phyloP scores from a whole-genome alignment of 1,284 basidiomycete species.

The Malassezia sp. region DNA sequence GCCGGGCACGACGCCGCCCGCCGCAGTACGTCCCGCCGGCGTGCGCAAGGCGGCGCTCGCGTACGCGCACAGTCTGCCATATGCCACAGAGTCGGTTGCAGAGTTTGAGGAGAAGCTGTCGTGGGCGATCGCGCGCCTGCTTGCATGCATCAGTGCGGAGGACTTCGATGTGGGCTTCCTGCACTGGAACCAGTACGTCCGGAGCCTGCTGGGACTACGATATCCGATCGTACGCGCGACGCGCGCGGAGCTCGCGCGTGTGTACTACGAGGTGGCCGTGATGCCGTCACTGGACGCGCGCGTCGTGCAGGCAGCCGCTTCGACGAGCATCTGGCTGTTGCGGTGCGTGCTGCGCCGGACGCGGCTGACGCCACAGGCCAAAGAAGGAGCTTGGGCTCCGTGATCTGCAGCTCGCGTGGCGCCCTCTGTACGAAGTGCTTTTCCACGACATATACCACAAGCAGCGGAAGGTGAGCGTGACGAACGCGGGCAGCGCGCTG shows the following conservation, averaged over 20 bases:
- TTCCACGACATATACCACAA: slow-evolving; percentile 71
- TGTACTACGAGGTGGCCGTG: slow-evolving; percentile 71
- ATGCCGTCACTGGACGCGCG: slow-evolving; percentile 64
- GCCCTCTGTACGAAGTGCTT: slow-evolving; percentile 68
- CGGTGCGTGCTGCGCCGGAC: slow-evolving; percentile 54
- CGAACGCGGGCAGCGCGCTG: slow-evolving; percentile 60
- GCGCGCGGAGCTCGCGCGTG: slow-evolving; percentile 62
- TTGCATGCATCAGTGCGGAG: slow-evolving; percentile 65
- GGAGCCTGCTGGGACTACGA: slow-evolving; percentile 40
- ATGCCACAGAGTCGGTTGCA: slow-evolving; percentile 65
- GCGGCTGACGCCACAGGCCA: slow-evolving; percentile 53
- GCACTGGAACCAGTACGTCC: slow-evolving; percentile 52
- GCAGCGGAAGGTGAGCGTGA: slow-evolving; percentile 51
- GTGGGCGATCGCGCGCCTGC: slow-evolving; percentile 61
- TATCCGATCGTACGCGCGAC: slow-evolving; percentile 51
- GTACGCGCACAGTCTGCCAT: slow-evolving; percentile 55
- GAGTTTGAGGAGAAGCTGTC: slow-evolving; percentile 72
- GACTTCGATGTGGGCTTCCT: slow-evolving; percentile 52
- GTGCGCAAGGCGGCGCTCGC: slow-evolving; percentile 20
- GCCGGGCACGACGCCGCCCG: background rate
- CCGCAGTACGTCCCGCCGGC: background rate
- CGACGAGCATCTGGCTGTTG: slow-evolving; percentile 62
- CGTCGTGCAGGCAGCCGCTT: slow-evolving; percentile 60
- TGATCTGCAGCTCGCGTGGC: slow-evolving; percentile 79
- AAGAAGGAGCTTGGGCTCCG: slow-evolving; percentile 65